These are phyloP conservation scores for Persicaria tinctoria DNA, from an alignment of 148 eudicot genomes.

Conservation along the genomic window DNA sequence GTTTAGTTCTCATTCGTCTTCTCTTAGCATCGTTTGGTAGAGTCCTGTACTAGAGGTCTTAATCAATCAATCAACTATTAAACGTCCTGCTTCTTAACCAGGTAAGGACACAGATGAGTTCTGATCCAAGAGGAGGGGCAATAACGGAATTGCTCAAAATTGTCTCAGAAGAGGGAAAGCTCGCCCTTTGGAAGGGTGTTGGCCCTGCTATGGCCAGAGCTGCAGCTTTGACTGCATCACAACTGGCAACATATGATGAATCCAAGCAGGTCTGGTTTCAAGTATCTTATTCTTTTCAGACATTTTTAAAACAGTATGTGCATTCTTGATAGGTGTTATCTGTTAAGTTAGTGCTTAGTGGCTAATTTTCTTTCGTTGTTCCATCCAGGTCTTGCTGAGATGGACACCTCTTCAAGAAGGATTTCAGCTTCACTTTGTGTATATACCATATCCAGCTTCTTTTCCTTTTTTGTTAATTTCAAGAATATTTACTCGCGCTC, in stretches of 20 bases:
- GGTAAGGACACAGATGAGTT: constrained; percentile 83
- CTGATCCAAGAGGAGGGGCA: constrained; percentile 40
- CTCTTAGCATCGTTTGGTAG: constrained; percentile 6
- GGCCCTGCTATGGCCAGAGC: constrained; percentile 93
- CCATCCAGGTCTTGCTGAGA: constrained; percentile 47
- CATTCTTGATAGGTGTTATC: not conserved
- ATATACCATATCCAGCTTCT: constrained; percentile 20
- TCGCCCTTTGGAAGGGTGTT: constrained; percentile 95
- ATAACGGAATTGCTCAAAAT: constrained; percentile 53
- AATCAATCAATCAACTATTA: not conserved
- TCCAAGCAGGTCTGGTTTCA: constrained; percentile 64
- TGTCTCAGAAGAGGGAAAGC: constrained; percentile 62
- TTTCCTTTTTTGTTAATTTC: constrained; percentile 16
- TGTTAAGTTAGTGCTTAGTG: not conserved
- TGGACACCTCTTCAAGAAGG: constrained; percentile 84
- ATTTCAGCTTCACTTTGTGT: constrained; percentile 74
- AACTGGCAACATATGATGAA: constrained; percentile 91
- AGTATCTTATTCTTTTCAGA: constrained; percentile 19
- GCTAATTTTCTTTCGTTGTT: not conserved
- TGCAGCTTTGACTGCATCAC: constrained; percentile 87
- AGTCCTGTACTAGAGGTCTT: not conserved
- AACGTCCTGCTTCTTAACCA: constrained; percentile 18
- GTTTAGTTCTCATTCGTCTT: not conserved
- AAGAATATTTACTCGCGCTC: not conserved
- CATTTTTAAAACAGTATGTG: not conserved